Evolutionary conservation across 2,329 filamentous ascomycete genomes (phyloP), one percentile per base, ranked within the genome.

Genomic region (Arthroderma sp.): DNA sequence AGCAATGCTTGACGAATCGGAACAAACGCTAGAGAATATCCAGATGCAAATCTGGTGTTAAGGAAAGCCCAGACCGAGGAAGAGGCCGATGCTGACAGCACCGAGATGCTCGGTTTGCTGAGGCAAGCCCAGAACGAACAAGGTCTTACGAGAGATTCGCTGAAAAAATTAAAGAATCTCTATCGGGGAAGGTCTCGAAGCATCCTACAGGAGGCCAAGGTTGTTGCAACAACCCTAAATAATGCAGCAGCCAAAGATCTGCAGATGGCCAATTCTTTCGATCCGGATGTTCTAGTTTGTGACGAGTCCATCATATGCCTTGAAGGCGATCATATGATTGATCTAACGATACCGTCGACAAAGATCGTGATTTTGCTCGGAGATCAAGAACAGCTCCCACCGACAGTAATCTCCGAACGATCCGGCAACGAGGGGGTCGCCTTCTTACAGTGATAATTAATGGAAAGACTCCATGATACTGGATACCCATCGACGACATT

Each of bases 281-380:
- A 29, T 3, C 50, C 50, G 22, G 42, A 45, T 31, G 40, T 44
- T 9, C 11, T 52, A 8, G 27, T 51, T 10, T 46, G 47, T 30
- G 49, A 52, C 8, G 47, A 52, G 29, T 46, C n/a, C n/a, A n/a
- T n/a, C n/a, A n/a, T n/a, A 41, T 51, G 45, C 31, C 40, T 51
- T 1, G 46, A 52, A 36, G 47, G 47, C 29, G 47, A 52, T 6
- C 38, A 33, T 6, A 48, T 48, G 41, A 51, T 51, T 30, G 41
- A 42, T 6, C 29, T 52, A 33, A 44, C 34, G 22, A 44, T 42
- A 11, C 15, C n/a, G 11, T 34, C 39, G 28, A 39, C 47, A 10
- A 41, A 42, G 29, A 39, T 32, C 4, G 45, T 50, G 5, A 29
- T 43, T 27, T 36, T 52, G 6, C 46, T 50, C 32, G 49, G 49